Percentiles rank a stretch among this genome's conserved stretches.
These are phyloP conservation scores for Russula olivacea DNA, from an alignment of 768 basidiomycete species.

Conservation along the genomic window DNA sequence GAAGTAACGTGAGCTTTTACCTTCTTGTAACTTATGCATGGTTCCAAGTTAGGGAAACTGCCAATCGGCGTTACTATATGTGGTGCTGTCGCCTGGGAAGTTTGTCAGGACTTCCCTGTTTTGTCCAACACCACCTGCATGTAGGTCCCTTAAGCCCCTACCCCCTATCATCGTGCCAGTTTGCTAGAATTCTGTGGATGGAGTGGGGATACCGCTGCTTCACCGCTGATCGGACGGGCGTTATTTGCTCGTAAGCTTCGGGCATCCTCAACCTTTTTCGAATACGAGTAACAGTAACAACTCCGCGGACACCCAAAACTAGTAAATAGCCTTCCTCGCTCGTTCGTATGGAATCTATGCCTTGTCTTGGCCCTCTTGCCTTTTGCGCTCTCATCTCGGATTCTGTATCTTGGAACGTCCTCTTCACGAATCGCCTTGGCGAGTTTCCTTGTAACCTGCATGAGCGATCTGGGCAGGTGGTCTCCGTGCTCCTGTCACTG, in stretches of 20 bases:
- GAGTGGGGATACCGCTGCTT: neutral
- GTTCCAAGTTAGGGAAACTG: neutral
- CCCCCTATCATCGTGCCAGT: neutral
- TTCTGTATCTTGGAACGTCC: neutral
- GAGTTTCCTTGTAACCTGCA: neutral
- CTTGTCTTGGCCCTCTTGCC: neutral
- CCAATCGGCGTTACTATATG: neutral
- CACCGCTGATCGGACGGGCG: neutral
- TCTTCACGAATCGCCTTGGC: neutral
- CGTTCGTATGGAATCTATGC: neutral
- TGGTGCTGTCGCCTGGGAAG: neutral
- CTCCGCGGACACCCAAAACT: neutral
- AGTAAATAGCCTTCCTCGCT: neutral
- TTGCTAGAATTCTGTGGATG: neutral
- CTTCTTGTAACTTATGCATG: neutral
- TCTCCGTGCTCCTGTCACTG: neutral
- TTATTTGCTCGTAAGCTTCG: neutral
- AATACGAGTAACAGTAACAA: neutral
- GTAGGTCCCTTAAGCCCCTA: neutral
- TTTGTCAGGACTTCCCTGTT: neutral
- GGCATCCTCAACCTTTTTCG: neutral
- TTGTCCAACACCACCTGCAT: neutral
- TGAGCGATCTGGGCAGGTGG: neutral
- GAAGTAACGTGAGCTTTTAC: neutral
- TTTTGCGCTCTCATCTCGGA: neutral